These are phyloP conservation scores for Cicer arietinum DNA, from an alignment of 306 rosid genomes.

Conservation along the genomic window DNA sequence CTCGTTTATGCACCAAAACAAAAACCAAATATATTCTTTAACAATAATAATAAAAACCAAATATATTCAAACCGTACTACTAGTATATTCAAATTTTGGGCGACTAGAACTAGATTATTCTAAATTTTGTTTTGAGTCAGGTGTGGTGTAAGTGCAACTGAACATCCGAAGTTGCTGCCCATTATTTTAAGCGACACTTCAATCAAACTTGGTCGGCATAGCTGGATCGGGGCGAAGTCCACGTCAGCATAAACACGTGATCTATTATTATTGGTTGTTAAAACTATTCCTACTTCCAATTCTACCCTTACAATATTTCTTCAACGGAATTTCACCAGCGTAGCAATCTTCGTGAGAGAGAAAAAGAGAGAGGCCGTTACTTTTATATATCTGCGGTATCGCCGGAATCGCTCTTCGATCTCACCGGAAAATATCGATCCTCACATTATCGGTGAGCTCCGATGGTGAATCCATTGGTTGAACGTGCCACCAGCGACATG, in stretches of 20 bases:
- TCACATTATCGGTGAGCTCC: constrained; percentile 42
- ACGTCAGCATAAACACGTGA: constrained; percentile 49
- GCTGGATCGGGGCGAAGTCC: constrained; percentile 37
- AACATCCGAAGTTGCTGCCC: neutral
- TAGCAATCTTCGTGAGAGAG: constrained; percentile 39
- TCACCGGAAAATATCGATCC: constrained; percentile 39
- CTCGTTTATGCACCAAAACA: too few relatives aligned
- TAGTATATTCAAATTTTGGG: too few relatives aligned
- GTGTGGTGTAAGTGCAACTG: constrained; percentile 31
- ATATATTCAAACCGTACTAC: too few relatives aligned
- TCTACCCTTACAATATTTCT: constrained; percentile 37
- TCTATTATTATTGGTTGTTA: constrained; percentile 4
- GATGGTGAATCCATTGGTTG: constrained; percentile 96
- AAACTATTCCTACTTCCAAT: neutral
- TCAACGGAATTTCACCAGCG: constrained; percentile 51
- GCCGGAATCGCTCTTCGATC: constrained; percentile 47
- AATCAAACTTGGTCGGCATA: constrained; percentile 44
- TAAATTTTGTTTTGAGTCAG: constrained; percentile 41
- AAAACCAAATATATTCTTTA: too few relatives aligned
- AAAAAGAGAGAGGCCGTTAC: constrained; percentile 44
- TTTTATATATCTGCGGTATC: constrained; percentile 35
- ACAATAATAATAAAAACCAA: too few relatives aligned
- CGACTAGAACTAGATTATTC: neutral
- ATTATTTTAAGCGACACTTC: constrained; percentile 24
- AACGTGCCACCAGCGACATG: constrained; percentile 92